Conservation (phyloP, 371 early-diverging fungal species). For the Paramicrosporidium saccamoebae region DNA sequence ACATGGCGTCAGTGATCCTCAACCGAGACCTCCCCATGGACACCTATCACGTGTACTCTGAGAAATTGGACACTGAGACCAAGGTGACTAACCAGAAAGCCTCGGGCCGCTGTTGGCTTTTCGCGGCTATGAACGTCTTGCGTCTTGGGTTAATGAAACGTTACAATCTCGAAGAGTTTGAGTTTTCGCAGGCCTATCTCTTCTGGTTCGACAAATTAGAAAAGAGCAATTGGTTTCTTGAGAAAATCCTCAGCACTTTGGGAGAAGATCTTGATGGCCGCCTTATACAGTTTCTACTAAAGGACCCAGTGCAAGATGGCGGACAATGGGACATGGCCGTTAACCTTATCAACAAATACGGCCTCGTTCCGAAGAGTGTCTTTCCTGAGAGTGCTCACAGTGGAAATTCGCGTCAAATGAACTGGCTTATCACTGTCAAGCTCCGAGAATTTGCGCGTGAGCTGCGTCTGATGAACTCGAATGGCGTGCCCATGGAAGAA, state of each 20-base stretch:
- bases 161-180: slow-evolving; percentile 38
- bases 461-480: slow-evolving; percentile 12
- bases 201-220: slow-evolving; percentile 50
- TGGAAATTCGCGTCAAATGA: slow-evolving; percentile 16
- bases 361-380: slow-evolving; percentile 27
- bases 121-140: slow-evolving; percentile 29
- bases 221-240: slow-evolving; percentile 45
- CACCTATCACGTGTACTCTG: slow-evolving; percentile 15
- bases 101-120: slow-evolving; percentile 54
- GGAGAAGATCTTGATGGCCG: slow-evolving; percentile 24
- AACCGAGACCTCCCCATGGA: slow-evolving; percentile 3
- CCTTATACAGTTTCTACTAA: slow-evolving; percentile 26
- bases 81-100: slow-evolving; percentile 31
- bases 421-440: slow-evolving; percentile 19
- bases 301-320: slow-evolving; percentile 20
- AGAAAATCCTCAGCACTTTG: slow-evolving; percentile 26
- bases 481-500: slow-evolving; percentile 8
- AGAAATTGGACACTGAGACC: slow-evolving; percentile 17
- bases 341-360: slow-evolving; percentile 27
- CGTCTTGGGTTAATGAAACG: slow-evolving; percentile 14
- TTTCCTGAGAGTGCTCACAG: slow-evolving; percentile 33
- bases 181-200: slow-evolving; percentile 33
- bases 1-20: too few species aligned
- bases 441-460: slow-evolving; percentile 25
- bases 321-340: slow-evolving; percentile 57